Evolutionary conservation across 73 alveolate species (phyloP).

Genomic region (Durusdinium trenchii): DNA sequence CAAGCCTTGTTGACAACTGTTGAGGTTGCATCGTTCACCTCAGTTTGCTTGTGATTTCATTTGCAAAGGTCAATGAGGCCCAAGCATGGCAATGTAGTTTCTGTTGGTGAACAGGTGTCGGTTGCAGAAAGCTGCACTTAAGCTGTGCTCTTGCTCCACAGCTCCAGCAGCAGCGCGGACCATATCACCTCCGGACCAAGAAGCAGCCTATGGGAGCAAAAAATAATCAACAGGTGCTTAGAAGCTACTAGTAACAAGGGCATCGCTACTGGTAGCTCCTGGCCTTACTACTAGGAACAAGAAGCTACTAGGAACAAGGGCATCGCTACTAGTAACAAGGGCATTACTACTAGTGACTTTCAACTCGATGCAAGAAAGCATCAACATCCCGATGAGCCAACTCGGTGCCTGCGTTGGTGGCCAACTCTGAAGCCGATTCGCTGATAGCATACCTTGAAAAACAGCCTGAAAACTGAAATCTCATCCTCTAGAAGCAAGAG

Average conservation of each 20-base stretch:
- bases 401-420: constrained; percentile 72
- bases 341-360: not conserved
- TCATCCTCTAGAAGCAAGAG: too few relatives aligned
- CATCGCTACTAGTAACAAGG: too few relatives aligned
- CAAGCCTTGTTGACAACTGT: constrained; percentile 57
- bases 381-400: not conserved
- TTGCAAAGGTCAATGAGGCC: not conserved
- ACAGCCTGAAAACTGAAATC: too few relatives aligned
- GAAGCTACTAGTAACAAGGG: too few relatives aligned
- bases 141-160: constrained; percentile 48
- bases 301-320: too few relatives aligned
- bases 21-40: constrained; percentile 80
- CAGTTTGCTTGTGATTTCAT: not conserved
- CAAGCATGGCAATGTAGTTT: not conserved
- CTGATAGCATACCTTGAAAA: constrained; percentile 84
- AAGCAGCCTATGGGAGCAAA: not conserved
- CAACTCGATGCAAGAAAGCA: not conserved
- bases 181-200: not conserved
- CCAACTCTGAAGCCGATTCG: constrained; percentile 72
- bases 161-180: constrained; percentile 80
- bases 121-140: not conserved
- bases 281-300: too few relatives aligned
- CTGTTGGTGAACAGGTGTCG: not conserved
- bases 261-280: too few relatives aligned
- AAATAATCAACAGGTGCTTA: not conserved